phyloP scores from a whole-genome alignment of 257 asterid genomes.

The Lycium ferocissimum region DNA sequence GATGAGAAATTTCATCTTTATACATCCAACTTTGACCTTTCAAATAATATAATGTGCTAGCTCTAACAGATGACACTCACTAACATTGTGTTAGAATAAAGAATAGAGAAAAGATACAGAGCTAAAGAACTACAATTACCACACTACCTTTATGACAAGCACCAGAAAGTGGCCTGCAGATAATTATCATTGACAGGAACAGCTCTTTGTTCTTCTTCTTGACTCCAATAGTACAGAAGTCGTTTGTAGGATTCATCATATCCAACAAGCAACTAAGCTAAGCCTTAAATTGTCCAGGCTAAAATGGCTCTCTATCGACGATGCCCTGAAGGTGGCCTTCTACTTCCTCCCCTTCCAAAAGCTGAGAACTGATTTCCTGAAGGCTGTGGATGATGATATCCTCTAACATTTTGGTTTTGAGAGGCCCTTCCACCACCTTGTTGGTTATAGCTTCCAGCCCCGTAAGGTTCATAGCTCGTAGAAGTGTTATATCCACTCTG shows the following conservation, averaged over 20 bases:
- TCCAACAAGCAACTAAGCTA: neutral
- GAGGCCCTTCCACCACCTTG: constrained; percentile 45
- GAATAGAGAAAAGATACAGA: constrained; percentile 3
- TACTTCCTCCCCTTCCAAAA: constrained; percentile 62
- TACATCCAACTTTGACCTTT: neutral
- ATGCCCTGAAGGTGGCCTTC: constrained; percentile 66
- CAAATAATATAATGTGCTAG: constrained; percentile 13
- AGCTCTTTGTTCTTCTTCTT: neutral
- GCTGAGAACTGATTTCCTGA: constrained; percentile 69
- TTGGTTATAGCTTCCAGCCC: constrained; percentile 45
- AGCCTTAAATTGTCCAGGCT: neutral
- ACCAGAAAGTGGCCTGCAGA: constrained; percentile 14
- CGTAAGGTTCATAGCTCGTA: constrained; percentile 45
- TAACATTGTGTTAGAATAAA: constrained; percentile 6
- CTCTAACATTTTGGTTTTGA: constrained; percentile 51
- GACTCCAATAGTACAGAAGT: neutral
- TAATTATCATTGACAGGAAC: neutral
- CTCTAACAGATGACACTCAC: neutral
- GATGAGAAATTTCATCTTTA: neutral
- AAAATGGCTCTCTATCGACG: constrained; percentile 46
- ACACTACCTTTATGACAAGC: neutral
- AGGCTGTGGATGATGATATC: constrained; percentile 52
- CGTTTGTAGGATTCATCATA: neutral
- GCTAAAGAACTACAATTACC: neutral
- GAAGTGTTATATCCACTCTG: constrained; percentile 49